These are phyloP conservation scores for Chrysoporthe cubensis DNA, from an alignment of 2,329 filamentous ascomycete species.

Conservation along the genomic window DNA sequence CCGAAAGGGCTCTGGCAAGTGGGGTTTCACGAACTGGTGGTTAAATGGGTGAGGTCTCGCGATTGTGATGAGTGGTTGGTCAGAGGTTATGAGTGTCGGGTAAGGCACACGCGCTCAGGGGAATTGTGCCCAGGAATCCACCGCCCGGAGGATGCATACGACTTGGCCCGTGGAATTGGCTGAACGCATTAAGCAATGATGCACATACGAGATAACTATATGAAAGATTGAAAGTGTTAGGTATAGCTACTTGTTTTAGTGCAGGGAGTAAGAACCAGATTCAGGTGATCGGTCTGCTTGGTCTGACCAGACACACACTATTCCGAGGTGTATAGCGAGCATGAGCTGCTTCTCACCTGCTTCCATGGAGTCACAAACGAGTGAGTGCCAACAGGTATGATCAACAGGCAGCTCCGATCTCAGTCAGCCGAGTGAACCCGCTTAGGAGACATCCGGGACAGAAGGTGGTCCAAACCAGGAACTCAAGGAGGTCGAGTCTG, in stretches of 20 bases:
- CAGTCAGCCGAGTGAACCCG: no score
- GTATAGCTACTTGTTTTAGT: not conserved
- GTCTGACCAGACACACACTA: no score
- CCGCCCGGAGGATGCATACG: no score
- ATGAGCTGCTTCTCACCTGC: no score
- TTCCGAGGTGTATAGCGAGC: no score
- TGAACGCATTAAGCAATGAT: not conserved
- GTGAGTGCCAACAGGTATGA: no score
- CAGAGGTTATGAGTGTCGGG: not conserved
- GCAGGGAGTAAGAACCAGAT: not conserved
- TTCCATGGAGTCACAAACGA: no score
- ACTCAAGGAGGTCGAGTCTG: no score
- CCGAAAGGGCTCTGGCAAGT: slow-evolving; percentile 22
- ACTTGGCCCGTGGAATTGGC: not conserved
- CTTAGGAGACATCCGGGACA: no score
- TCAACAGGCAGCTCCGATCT: no score
- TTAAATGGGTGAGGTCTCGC: slow-evolving; percentile 15
- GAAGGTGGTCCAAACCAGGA: no score
- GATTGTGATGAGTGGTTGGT: not conserved
- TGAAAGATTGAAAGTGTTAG: not conserved
- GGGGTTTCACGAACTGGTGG: slow-evolving; percentile 28
- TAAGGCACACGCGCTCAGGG: not conserved
- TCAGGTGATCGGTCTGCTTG: not conserved
- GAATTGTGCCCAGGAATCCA: no score
- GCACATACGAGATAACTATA: not conserved